phyloP scores from a whole-genome alignment of 2,329 filamentous ascomycete species.

The Periconia digitata region DNA sequence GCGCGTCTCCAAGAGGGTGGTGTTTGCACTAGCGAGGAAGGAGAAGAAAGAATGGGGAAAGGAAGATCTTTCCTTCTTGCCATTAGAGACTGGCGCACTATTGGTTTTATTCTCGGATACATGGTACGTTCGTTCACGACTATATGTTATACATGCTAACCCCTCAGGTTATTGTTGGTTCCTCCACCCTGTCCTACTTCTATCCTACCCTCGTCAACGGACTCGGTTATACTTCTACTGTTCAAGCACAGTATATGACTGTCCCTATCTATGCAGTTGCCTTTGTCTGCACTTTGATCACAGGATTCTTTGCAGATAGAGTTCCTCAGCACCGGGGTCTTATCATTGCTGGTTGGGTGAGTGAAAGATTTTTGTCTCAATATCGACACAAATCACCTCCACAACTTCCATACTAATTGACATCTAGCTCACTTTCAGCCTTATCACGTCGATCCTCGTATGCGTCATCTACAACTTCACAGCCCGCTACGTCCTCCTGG shows the following conservation, averaged over 20 bases:
- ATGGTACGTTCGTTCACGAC: slow-evolving; percentile 41
- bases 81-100: slow-evolving; percentile 51
- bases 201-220: slow-evolving; percentile 57
- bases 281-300: slow-evolving; percentile 53
- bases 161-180: slow-evolving; percentile 47
- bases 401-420: no score
- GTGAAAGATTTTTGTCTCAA: no score
- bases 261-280: slow-evolving; percentile 58
- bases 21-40: slow-evolving; percentile 37
- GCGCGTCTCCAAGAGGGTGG: slow-evolving; percentile 49
- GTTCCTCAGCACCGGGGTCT: slow-evolving; percentile 50
- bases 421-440: slow-evolving; percentile 45
- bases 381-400: no score
- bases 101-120: slow-evolving; percentile 53
- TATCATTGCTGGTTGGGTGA: slow-evolving; percentile 54
- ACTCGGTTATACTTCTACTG: slow-evolving; percentile 51
- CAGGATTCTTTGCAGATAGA: slow-evolving; percentile 53
- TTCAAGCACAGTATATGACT: slow-evolving; percentile 54
- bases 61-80: slow-evolving; percentile 44
- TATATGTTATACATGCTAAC: slow-evolving; percentile 5
- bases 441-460: slow-evolving; percentile 44
- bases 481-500: slow-evolving; percentile 57
- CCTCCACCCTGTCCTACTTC: slow-evolving; percentile 57
- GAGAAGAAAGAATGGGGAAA: slow-evolving; percentile 38
- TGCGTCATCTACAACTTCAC: slow-evolving; percentile 53